These are phyloP conservation scores for Citrus unshiu DNA, from an alignment of 345 rosid genomes.

Conservation along the genomic window DNA sequence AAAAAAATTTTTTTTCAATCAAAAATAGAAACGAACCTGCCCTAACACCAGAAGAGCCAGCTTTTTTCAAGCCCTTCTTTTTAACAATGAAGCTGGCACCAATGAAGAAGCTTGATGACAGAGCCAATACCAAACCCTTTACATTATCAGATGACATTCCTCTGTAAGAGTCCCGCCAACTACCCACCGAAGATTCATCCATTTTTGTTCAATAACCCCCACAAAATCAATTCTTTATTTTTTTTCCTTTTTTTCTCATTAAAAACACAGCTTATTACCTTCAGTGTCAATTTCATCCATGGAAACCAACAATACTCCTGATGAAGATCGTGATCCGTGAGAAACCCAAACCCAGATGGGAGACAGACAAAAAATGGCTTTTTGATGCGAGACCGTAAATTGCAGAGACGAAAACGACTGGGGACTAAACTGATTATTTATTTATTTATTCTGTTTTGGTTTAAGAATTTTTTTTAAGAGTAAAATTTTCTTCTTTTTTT, in stretches of 20 bases:
- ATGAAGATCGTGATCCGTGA: not conserved
- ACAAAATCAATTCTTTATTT: not conserved
- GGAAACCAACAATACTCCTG: not conserved
- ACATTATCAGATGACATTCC: constrained; percentile 84
- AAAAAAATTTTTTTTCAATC: not conserved
- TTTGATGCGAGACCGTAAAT: not conserved
- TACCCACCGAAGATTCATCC: constrained; percentile 13
- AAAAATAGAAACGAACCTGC: constrained; percentile 46
- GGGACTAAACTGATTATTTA: not conserved
- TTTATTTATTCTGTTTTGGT: not conserved
- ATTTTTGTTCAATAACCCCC: not conserved
- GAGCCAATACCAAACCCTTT: constrained; percentile 77
- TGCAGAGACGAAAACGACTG: not conserved
- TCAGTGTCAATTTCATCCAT: constrained; percentile 18
- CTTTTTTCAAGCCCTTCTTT: constrained; percentile 84
- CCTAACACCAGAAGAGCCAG: constrained; percentile 62
- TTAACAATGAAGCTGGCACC: constrained; percentile 89
- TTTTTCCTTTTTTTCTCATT: not conserved
- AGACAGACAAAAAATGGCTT: not conserved
- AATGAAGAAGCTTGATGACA: constrained; percentile 79
- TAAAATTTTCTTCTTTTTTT: too few relatives aligned
- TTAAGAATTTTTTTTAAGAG: not conserved
- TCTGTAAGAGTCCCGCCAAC: constrained; percentile 47
- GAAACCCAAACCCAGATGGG: not conserved
- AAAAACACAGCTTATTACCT: constrained; percentile 13